Base-by-base conservation (phyloP, 345 rosid species). In the Clarkia xantiana region DNA sequence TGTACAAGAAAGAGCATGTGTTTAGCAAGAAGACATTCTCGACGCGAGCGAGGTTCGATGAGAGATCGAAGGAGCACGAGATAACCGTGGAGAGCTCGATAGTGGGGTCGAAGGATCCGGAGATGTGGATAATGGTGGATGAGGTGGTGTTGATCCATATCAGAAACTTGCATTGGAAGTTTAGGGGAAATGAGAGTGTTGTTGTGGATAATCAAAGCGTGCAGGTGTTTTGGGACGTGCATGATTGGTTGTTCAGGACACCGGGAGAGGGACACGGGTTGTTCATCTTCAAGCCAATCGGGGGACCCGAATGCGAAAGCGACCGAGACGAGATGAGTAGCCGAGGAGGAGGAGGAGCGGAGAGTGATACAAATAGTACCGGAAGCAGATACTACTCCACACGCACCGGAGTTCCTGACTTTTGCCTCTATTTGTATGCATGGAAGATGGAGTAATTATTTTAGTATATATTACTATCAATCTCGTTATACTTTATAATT, bases 91-190 rank as follows among this genome's bases (percentile, higher is more conserved):
- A 82, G 62, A 82, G 86, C 47, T 80, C 90, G 4, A 71, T 69
- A 0, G 14, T 62, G 0, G 82, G 93, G 22, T 67, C 76, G 1
- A 75, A 72, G 54, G 82, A 83, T 16, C 96, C 95, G 0, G 99
- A 84, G 53, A 82, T 93, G 95, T 93, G 95, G 97, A 76, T 93
- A 50, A 87, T 91, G 73, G 73, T 93, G 45, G 94, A 87, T 12
- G 96, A 95, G 40, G 63, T 60, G 19, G 86, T 77, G 48, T 47
- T 82, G 65, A 59, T 93, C 12, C 94, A 93, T 13, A 77, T 93
- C 4, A 80, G 61, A 71, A 93, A 84, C 55, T 53, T 93, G 67
- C 94, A 93, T 44, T 93, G 96, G 99, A 87, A 84, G 51, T 93
- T 93, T 60, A 74, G 99, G 14, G 97, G 95, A 46, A 90, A 90